Conservation (phyloP, 768 basidiomycete species). For the Boletus subcaerulescens region DNA sequence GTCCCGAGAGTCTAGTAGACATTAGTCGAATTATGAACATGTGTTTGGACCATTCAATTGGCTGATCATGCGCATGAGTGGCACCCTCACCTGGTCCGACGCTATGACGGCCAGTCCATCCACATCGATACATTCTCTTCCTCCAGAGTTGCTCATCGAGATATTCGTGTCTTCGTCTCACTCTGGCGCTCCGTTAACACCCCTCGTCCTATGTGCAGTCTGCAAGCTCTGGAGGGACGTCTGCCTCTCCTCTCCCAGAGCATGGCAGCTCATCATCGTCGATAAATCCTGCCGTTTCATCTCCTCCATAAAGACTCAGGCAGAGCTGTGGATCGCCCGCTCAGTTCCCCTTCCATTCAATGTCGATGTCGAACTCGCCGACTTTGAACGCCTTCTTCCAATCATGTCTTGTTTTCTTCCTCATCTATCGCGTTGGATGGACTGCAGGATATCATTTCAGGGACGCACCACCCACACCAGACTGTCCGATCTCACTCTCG, state of each 20-base stretch:
- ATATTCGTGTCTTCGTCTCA: conserved; percentile 49
- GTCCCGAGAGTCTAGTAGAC: no score
- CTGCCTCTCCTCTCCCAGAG: conserved; percentile 48
- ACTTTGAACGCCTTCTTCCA: conserved; percentile 53
- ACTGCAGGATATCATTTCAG: conserved; percentile 44
- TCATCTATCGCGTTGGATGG: conserved; percentile 55
- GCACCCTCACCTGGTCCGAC: no score
- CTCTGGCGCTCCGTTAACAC: conserved; percentile 43
- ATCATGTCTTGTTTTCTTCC: conserved; percentile 62
- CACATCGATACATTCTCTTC: conserved; percentile 36
- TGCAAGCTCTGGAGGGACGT: conserved; percentile 60
- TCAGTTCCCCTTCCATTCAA: conserved; percentile 55
- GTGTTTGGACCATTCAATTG: no score
- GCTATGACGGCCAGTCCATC: neutral
- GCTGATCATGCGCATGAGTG: no score
- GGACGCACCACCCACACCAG: conserved; percentile 28
- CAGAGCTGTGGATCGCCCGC: conserved; percentile 50
- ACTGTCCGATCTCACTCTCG: conserved; percentile 21
- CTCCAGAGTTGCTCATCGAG: conserved; percentile 60
- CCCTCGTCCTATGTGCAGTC: conserved; percentile 50
- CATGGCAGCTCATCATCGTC: conserved; percentile 61
- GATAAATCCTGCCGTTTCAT: conserved; percentile 39
- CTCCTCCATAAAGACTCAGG: conserved; percentile 43
- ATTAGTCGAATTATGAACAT: no score
- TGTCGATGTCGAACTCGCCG: conserved; percentile 47